Conservation (phyloP, 805 yeast genomes). For the Allodekkera sacchari region DNA sequence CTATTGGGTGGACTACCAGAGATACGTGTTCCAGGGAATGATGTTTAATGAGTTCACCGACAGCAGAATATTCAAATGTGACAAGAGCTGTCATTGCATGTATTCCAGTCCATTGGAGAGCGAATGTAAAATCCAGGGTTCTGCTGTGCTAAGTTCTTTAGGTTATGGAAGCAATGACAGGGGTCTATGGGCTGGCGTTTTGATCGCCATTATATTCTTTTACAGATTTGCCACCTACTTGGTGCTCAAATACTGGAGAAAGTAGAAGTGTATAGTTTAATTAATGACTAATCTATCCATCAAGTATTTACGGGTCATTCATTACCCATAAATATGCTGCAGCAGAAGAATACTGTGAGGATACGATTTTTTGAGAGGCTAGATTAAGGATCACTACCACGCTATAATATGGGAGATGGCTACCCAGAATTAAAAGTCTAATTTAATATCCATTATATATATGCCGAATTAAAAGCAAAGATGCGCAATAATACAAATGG, state of each 20-base stretch:
- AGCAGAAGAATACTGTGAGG: too few species aligned
- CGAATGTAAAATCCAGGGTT: conserved; percentile 27
- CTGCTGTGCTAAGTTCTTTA: conserved; percentile 23
- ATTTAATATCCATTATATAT: too few species aligned
- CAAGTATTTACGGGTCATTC: too few species aligned
- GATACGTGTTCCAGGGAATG: conserved; percentile 36
- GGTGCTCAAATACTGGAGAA: conserved; percentile 7
- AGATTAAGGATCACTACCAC: too few species aligned
- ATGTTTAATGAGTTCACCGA: conserved; percentile 30
- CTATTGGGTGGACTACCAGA: conserved; percentile 32
- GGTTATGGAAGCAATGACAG: conserved; percentile 24
- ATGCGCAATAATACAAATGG: too few species aligned
- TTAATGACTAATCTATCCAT: too few species aligned
- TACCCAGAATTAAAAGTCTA: too few species aligned
- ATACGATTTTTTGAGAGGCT: too few species aligned
- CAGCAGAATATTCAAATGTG: conserved; percentile 24
- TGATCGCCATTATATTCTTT: conserved; percentile 24
- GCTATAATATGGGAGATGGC: too few species aligned
- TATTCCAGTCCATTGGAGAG: conserved; percentile 20
- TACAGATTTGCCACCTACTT: conserved; percentile 23
- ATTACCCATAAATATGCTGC: too few species aligned
- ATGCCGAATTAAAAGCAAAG: not conserved
- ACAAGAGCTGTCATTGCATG: conserved; percentile 27
- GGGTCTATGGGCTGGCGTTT: conserved; percentile 29
- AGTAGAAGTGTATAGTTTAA: too few species aligned